A percentile compares a stretch with the other conserved stretches of the same genome.
Evolutionary conservation across 1,284 basidiomycete species (phyloP).

Genomic region (Lentinula novae-zelandiae): DNA sequence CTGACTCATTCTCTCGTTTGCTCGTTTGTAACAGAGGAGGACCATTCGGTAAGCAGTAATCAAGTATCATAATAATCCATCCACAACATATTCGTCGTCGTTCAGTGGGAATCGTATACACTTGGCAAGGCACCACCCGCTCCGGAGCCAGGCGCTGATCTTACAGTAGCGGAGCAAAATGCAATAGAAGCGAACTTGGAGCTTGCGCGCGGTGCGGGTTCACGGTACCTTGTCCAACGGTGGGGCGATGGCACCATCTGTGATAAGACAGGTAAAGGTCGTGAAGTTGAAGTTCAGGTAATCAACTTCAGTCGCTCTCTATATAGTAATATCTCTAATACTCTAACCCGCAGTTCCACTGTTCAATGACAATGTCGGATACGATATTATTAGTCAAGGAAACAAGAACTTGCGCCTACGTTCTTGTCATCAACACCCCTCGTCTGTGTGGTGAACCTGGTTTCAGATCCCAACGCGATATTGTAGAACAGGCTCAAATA

Average conservation of each 20-base stretch:
- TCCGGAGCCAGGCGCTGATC: constrained; percentile 57
- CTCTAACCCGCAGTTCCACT: constrained; percentile 70
- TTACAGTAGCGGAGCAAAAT: constrained; percentile 63
- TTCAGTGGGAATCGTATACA: constrained; percentile 78
- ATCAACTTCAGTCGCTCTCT: constrained; percentile 15
- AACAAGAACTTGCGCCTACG: constrained; percentile 86
- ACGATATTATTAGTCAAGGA: constrained; percentile 89
- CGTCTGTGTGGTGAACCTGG: constrained; percentile 88
- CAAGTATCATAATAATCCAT: constrained; percentile 13
- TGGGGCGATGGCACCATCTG: constrained; percentile 91
- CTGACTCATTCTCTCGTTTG: constrained; percentile 9
- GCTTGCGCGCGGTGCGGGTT: constrained; percentile 69
- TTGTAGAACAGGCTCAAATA: constrained; percentile 62
- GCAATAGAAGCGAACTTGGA: constrained; percentile 64
- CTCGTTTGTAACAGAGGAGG: constrained; percentile 51
- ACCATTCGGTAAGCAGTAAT: constrained; percentile 56
- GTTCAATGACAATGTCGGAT: constrained; percentile 86
- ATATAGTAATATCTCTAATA: constrained; percentile 14
- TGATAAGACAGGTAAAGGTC: constrained; percentile 82
- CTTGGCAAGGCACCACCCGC: constrained; percentile 67
- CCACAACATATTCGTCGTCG: constrained; percentile 14
- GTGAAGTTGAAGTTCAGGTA: constrained; percentile 92
- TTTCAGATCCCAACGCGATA: constrained; percentile 73
- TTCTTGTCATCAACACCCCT: constrained; percentile 90
- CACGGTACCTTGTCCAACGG: constrained; percentile 87